Percentiles rank a stretch among this genome's conserved stretches.
Evolutionary conservation across 2,329 filamentous ascomycete genomes (phyloP).

Genomic region (Coniella vitis): DNA sequence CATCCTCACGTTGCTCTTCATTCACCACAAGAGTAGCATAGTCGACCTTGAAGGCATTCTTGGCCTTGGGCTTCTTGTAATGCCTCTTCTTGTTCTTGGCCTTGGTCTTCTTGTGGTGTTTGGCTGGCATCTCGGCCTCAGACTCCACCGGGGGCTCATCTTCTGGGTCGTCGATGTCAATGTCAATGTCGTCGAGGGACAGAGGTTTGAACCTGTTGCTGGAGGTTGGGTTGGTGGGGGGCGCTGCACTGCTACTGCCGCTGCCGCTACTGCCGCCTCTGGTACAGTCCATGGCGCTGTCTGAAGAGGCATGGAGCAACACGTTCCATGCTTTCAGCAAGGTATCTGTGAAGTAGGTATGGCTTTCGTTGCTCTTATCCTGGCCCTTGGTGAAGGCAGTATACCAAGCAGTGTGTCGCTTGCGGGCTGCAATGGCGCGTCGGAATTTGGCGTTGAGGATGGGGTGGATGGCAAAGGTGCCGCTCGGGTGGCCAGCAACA

Average conservation of each 20-base stretch:
- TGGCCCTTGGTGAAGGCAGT: background rate
- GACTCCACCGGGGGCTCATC: background rate
- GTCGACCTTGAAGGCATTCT: background rate
- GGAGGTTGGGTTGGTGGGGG: background rate
- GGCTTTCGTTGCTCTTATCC: background rate
- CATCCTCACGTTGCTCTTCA: slow-evolving; percentile 3
- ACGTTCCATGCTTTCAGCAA: slow-evolving; percentile 1
- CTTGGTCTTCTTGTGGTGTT: background rate
- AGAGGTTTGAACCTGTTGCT: background rate
- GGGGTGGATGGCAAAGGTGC: background rate
- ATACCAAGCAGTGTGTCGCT: slow-evolving; percentile 1
- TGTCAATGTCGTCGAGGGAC: background rate
- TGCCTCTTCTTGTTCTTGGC: background rate
- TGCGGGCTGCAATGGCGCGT: slow-evolving; percentile 3
- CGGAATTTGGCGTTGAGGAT: background rate
- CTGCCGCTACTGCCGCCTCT: background rate
- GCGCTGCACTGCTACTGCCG: background rate
- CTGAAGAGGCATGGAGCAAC: background rate
- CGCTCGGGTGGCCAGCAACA: background rate
- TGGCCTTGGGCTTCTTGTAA: background rate
- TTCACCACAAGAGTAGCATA: background rate
- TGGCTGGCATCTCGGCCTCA: background rate
- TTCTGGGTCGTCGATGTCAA: background rate
- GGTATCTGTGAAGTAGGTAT: slow-evolving; percentile 6
- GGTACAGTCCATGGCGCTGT: background rate